These are phyloP conservation scores for Botrytis paeoniae DNA, from an alignment of 2,329 filamentous ascomycete genomes.

Conservation along the genomic window DNA sequence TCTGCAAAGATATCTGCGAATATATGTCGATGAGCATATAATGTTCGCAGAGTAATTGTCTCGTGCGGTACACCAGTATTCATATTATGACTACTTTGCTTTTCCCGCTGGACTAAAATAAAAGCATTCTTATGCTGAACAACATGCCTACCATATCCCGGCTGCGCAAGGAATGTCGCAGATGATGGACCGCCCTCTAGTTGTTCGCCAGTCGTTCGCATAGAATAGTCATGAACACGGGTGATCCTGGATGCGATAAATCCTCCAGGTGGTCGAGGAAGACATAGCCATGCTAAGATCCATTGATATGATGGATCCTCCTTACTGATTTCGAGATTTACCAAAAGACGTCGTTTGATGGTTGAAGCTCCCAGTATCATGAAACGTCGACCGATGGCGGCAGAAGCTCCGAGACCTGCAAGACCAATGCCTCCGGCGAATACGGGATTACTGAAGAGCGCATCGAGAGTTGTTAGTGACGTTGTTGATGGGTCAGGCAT, in stretches of 20 bases:
- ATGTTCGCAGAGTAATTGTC: slow-evolving; percentile 84
- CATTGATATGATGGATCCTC: slow-evolving; percentile 91
- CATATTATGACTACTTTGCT: slow-evolving; percentile 77
- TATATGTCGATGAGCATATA: slow-evolving; percentile 84
- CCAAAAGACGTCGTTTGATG: slow-evolving; percentile 79
- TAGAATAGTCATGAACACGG: slow-evolving; percentile 58
- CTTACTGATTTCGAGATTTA: slow-evolving; percentile 93
- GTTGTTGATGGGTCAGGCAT: slow-evolving; percentile 18
- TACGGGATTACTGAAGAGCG: slow-evolving; percentile 60
- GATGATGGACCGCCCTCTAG: slow-evolving; percentile 64
- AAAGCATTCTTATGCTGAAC: slow-evolving; percentile 84
- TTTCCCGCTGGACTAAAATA: slow-evolving; percentile 81
- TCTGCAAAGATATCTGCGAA: slow-evolving; percentile 89
- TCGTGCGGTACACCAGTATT: slow-evolving; percentile 89
- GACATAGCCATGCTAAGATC: slow-evolving; percentile 92
- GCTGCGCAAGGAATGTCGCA: slow-evolving; percentile 83
- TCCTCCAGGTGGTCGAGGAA: slow-evolving; percentile 60
- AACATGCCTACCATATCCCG: slow-evolving; percentile 85
- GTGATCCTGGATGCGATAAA: slow-evolving; percentile 53
- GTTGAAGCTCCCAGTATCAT: slow-evolving; percentile 69
- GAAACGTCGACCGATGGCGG: slow-evolving; percentile 77
- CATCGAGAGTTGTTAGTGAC: slow-evolving; percentile 49
- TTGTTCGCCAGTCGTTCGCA: slow-evolving; percentile 57
- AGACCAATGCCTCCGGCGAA: slow-evolving; percentile 81
- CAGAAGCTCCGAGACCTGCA: slow-evolving; percentile 78